These are phyloP conservation scores for Microglena sp. DNA, from an alignment of 139 green algal species.

Conservation along the genomic window DNA sequence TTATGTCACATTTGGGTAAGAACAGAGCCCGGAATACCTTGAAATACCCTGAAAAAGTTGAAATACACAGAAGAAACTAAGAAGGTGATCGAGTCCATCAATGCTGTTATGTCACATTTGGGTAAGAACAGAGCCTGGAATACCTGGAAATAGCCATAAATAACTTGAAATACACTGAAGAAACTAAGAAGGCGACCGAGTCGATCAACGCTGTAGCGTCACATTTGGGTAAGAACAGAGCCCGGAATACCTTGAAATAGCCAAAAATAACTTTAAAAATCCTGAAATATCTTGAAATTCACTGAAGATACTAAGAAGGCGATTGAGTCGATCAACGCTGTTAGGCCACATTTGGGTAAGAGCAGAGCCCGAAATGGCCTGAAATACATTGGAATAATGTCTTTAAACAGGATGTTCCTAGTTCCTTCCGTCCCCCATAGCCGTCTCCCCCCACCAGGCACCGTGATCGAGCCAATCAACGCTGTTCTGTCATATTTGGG, in stretches of 20 bases:
- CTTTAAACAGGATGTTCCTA: neutral
- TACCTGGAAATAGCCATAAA: too few species aligned
- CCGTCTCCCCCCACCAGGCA: too few species aligned
- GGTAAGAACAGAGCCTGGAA: constrained; percentile 33
- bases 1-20: constrained; percentile 67
- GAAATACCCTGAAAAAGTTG: too few species aligned
- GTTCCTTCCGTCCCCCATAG: too few species aligned
- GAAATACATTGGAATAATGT: too few species aligned
- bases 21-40: too few species aligned
- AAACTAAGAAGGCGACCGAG: constrained; percentile 14
- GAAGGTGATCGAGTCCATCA: constrained; percentile 52
- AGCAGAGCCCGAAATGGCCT: too few species aligned
- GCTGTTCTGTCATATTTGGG: constrained; percentile 73
- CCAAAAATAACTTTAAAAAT: too few species aligned
- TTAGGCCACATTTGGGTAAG: constrained; percentile 67
- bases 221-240: constrained; percentile 49
- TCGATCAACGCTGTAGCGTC: constrained; percentile 80
- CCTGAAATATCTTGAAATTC: too few species aligned
- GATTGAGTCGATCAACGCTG: constrained; percentile 68
- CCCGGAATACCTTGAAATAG: too few species aligned
- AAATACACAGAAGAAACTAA: constrained; percentile 10
- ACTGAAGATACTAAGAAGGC: constrained; percentile 9
- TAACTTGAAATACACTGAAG: constrained; percentile 7
- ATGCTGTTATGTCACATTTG: constrained; percentile 73
- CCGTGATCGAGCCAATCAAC: too few species aligned